Evolutionary conservation across 176 grass and related monocot species (phyloP).

Genomic region (Aegilops longissima): DNA sequence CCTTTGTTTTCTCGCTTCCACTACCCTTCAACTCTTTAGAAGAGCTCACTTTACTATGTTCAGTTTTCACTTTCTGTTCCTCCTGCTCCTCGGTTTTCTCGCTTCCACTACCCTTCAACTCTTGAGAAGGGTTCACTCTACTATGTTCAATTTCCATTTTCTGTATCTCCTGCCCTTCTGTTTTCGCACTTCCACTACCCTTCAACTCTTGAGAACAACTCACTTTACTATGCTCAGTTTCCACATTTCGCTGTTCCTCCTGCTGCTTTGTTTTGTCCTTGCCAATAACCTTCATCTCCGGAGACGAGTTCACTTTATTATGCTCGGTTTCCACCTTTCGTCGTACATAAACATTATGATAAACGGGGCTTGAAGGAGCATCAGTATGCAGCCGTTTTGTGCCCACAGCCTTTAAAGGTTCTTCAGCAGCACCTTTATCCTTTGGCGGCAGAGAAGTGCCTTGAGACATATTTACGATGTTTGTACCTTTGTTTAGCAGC

Average conservation of each 20-base stretch:
- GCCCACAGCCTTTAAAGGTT: conserved; percentile 36
- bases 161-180: conserved; percentile 32
- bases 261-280: conserved; percentile 39
- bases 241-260: conserved; percentile 38
- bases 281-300: conserved; percentile 44
- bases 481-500: conserved; percentile 40
- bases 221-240: conserved; percentile 56
- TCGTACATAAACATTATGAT: conserved; percentile 76
- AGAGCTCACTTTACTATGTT: conserved; percentile 47
- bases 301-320: conserved; percentile 50
- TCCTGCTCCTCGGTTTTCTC: conserved; percentile 16
- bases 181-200: conserved; percentile 25
- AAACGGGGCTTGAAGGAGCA: conserved; percentile 48
- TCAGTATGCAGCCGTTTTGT: conserved; percentile 49
- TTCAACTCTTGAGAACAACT: conserved; percentile 53
- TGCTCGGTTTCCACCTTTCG: conserved; percentile 66
- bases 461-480: conserved; percentile 44
- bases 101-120: conserved; percentile 34
- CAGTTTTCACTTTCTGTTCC: neutral
- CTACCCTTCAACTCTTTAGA: conserved; percentile 48
- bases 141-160: conserved; percentile 58
- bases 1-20: neutral
- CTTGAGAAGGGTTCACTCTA: conserved; percentile 42
- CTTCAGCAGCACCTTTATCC: conserved; percentile 42
- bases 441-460: conserved; percentile 39